Conservation (phyloP, 73 alveolate species). For the Symbiodinium natans region DNA sequence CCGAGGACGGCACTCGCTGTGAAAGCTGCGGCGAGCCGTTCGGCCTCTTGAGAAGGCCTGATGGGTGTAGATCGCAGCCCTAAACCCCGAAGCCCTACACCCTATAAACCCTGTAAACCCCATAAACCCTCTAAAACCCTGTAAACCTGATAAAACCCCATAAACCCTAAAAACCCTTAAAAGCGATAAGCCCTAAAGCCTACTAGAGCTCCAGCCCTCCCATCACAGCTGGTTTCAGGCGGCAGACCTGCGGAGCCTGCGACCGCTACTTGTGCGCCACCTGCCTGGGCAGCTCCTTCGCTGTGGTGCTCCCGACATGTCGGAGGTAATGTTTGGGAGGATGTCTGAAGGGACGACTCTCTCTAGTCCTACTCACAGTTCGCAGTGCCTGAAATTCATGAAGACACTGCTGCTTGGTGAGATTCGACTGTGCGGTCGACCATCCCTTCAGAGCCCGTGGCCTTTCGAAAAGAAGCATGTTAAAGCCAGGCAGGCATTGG, state of each 20-base stretch:
- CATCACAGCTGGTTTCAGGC: not conserved
- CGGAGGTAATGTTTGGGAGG: not conserved
- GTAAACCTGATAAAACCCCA: no score
- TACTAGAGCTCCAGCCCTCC: not conserved
- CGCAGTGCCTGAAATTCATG: not conserved
- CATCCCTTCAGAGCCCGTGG: not conserved
- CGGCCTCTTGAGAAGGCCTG: constrained; percentile 60
- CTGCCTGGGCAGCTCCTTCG: constrained; percentile 65
- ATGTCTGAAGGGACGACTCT: not conserved
- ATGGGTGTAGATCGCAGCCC: not conserved
- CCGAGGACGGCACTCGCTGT: constrained; percentile 81
- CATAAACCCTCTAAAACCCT: no score
- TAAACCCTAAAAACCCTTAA: no score
- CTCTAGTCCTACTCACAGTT: not conserved
- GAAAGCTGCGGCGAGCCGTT: constrained; percentile 67
- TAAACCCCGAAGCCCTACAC: no score
- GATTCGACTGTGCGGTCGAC: not conserved
- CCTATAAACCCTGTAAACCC: no score
- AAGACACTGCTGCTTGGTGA: not conserved
- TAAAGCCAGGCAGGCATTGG: constrained; percentile 58
- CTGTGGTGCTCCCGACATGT: not conserved
- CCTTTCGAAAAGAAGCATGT: no score
- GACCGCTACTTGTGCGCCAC: constrained; percentile 78
- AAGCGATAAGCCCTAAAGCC: no score
- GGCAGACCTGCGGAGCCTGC: constrained; percentile 78